Conservation (phyloP, 2,329 filamentous ascomycete genomes). For the Clarireedia homoeocarpa region DNA sequence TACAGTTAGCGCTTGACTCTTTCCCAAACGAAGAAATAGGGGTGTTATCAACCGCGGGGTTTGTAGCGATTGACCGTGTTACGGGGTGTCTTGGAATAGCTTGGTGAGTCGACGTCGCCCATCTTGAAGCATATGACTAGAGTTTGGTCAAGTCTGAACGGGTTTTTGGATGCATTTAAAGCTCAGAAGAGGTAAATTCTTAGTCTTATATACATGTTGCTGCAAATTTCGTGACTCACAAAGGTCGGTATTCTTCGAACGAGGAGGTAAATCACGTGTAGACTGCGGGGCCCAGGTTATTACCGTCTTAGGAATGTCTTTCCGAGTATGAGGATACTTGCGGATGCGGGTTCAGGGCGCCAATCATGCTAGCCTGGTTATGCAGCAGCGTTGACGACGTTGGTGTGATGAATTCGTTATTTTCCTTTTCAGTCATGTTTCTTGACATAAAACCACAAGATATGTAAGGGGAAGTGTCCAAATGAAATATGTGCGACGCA, state of each 20-base stretch:
- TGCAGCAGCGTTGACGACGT: no score
- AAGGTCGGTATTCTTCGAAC: neutral
- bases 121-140: neutral
- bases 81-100: neutral
- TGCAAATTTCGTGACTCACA: neutral
- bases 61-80: neutral
- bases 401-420: no score
- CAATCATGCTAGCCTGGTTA: no score
- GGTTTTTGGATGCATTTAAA: neutral
- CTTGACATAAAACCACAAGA: no score
- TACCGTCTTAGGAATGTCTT: neutral
- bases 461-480: no score
- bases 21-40: neutral
- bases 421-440: no score
- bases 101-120: neutral
- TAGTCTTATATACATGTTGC: neutral
- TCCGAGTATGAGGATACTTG: neutral
- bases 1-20: neutral
- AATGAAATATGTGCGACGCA: no score
- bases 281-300: neutral
- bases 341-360: neutral
- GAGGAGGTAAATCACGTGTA: neutral
- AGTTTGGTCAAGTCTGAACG: neutral
- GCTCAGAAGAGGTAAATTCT: neutral
- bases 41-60: neutral